Percentiles rank a stretch among this genome's conserved stretches.
Evolutionary conservation across 768 basidiomycete genomes (phyloP).

Genomic region (Boletus pseudo-olivaceus): DNA sequence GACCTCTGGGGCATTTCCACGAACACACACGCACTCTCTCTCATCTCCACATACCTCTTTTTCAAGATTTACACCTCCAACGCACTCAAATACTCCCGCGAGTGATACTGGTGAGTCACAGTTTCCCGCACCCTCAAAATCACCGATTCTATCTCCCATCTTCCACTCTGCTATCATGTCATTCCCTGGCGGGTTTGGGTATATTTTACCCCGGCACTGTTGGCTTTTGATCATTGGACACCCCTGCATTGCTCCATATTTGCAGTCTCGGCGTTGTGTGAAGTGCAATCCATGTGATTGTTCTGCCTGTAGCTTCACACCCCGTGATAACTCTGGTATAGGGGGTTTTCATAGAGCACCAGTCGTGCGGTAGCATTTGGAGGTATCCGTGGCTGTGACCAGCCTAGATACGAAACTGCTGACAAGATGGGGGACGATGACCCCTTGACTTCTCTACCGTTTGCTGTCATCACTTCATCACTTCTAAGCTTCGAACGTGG

Average conservation of each 20-base stretch:
- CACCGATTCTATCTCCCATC: not conserved
- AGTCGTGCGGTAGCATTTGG: not conserved
- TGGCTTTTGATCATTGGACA: not conserved
- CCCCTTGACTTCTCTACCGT: not conserved
- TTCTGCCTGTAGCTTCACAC: not conserved
- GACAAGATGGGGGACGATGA: not conserved
- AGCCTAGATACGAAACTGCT: not conserved
- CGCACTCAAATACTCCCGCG: slow-evolving; percentile 24
- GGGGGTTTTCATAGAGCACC: not conserved
- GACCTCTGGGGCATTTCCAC: not conserved
- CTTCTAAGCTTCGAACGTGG: slow-evolving; percentile 12
- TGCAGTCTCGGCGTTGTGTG: not conserved
- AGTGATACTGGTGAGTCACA: slow-evolving; percentile 27
- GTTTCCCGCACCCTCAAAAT: not conserved
- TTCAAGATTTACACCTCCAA: slow-evolving; percentile 22
- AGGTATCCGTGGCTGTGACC: not conserved
- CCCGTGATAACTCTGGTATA: not conserved
- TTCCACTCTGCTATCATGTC: not conserved
- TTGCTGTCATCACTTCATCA: not conserved
- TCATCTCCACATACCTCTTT: slow-evolving; percentile 21
- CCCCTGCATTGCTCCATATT: not conserved
- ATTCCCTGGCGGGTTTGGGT: not conserved
- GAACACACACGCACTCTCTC: slow-evolving; percentile 4
- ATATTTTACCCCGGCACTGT: not conserved
- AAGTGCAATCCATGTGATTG: slow-evolving; percentile 2